phyloP scores from a whole-genome alignment of 78 protist species.

The Bigelowiella natans region DNA sequence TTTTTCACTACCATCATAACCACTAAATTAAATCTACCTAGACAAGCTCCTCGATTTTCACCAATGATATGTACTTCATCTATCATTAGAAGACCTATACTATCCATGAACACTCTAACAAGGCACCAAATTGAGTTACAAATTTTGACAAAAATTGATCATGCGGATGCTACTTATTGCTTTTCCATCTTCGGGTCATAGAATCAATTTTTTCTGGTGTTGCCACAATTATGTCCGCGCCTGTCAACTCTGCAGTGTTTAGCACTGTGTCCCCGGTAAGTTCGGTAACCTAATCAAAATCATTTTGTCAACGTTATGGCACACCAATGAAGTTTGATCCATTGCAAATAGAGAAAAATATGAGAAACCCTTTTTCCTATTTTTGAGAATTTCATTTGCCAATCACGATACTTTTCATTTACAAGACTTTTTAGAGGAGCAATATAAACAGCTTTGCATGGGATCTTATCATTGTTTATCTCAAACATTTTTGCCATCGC shows the following conservation, averaged over 20 bases:
- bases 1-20: no score
- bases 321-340: no score
- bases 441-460: not conserved
- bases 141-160: no score
- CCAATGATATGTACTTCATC: constrained; percentile 15
- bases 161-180: no score
- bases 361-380: not conserved
- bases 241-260: not conserved
- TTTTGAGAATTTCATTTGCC: not conserved
- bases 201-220: not conserved
- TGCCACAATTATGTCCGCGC: not conserved
- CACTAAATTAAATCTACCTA: not conserved
- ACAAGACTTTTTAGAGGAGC: not conserved
- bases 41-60: not conserved
- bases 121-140: no score
- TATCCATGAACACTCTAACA: not conserved
- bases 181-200: not conserved
- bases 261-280: not conserved
- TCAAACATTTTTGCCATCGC: not conserved
- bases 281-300: not conserved
- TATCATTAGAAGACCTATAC: constrained; percentile 21
- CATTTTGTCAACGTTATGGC: no score
- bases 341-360: no score
- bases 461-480: not conserved
- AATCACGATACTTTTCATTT: not conserved